Base-by-base conservation (phyloP, 768 basidiomycete genomes). In the Phlebiopsis gigantea region DNA sequence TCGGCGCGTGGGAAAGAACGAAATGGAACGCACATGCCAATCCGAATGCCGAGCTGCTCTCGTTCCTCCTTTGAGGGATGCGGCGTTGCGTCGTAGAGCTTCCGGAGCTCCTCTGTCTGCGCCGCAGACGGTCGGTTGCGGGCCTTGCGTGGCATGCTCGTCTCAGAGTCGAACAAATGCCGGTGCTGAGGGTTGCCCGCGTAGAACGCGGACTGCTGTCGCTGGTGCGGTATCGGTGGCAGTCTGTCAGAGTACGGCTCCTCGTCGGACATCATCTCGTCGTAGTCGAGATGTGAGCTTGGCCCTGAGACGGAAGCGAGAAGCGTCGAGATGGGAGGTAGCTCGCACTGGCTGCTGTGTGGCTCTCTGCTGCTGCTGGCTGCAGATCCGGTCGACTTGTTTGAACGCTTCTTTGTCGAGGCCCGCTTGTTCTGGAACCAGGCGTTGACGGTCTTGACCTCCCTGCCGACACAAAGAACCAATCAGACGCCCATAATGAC, bases 381-480 rank as follows among this genome's bases (percentile, higher is more conserved):
- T 46, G 62, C 51, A 54, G 46, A 56, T 45, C 44, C 59, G 61
- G 22, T 31, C 22, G 50, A 21, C 55, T 64, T 68, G 77, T 79
- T 69, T 74, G 79, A 74, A 21, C 79, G 75, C 71, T 90, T 90
- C 79, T 89, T 90, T 63, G 81, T 83, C 12, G 88, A 89, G 5
- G 89, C 88, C 54, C 89, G 79, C 76, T 90, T 90, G 68, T 90
- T 90, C 73, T 90, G 88, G 71, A 90, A 91, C 85, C 87, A 90
- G 14, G 89, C 86, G 68, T 88, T 87, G 67, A 90, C 88, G 2
- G 87, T 88, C 78, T 90, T 90, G 69, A 82, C 84, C 68, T 90
- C 87, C 85, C 89, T 90, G 67, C 52, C 46, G 22, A 26, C 47
- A 55, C 47, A 50, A 34, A 49, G 47, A 30, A 46, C 4, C 48